Evolutionary conservation across 2,329 filamentous ascomycete genomes (phyloP).

Genomic region (Penicillium rolfsii): DNA sequence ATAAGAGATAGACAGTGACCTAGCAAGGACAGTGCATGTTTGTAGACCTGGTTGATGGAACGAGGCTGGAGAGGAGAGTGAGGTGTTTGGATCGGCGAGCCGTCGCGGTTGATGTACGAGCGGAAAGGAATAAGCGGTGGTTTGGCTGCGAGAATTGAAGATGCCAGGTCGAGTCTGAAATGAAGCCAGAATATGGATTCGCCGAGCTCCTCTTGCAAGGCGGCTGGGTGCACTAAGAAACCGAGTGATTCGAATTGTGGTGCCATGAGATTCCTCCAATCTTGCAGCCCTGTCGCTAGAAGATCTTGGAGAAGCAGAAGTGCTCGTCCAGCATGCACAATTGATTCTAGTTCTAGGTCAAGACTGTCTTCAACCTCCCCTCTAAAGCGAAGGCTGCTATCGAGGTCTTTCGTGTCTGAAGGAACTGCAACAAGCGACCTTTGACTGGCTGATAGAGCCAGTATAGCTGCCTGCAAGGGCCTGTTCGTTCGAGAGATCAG

Average conservation of each 20-base stretch:
- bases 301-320: slow-evolving; percentile 27
- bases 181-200: slow-evolving; percentile 27
- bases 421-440: slow-evolving; percentile 13
- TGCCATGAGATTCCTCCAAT: slow-evolving; percentile 22
- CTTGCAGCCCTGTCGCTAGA: slow-evolving; percentile 18
- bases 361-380: slow-evolving; percentile 26
- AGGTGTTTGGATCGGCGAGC: slow-evolving; percentile 17
- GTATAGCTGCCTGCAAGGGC: slow-evolving; percentile 24
- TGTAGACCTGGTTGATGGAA: slow-evolving; percentile 21
- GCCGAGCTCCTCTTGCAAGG: slow-evolving; percentile 19
- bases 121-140: slow-evolving; percentile 25
- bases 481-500: slow-evolving; percentile 25
- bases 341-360: slow-evolving; percentile 14
- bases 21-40: slow-evolving; percentile 25
- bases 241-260: slow-evolving; percentile 8
- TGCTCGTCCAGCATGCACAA: slow-evolving; percentile 18
- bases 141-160: slow-evolving; percentile 22
- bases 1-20: slow-evolving; percentile 25
- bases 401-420: slow-evolving; percentile 4
- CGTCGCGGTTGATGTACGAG: slow-evolving; percentile 25
- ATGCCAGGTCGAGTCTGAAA: slow-evolving; percentile 29
- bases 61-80: slow-evolving; percentile 1
- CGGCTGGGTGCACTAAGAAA: slow-evolving; percentile 8
- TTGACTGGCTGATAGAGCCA: slow-evolving; percentile 28
- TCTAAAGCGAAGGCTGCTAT: slow-evolving; percentile 19